A percentile compares a stretch with the other conserved stretches of the same genome.
Conservation (phyloP, 805 yeast species). For the Myxozyma melibiosi region DNA sequence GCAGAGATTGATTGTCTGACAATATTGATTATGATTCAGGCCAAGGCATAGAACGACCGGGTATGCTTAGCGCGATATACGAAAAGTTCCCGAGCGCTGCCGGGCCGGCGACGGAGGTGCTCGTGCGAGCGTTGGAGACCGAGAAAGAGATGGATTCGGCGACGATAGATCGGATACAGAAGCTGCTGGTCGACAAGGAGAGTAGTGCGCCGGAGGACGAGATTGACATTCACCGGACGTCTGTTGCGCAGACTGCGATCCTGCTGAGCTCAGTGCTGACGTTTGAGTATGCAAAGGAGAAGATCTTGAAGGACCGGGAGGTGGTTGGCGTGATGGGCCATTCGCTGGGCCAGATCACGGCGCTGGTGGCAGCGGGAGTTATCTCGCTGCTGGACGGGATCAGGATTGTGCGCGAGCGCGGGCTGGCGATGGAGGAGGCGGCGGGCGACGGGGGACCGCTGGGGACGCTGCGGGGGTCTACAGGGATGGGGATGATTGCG, state of each 20-base stretch:
- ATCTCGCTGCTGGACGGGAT: conserved; percentile 23
- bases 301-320: background rate
- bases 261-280: conserved; percentile 17
- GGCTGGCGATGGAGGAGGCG: conserved; percentile 28
- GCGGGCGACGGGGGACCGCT: background rate
- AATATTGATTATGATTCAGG: too few relatives aligned
- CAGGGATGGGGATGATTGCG: conserved; percentile 27
- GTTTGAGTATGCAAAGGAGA: background rate
- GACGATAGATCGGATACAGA: conserved; percentile 16
- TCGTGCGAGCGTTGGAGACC: conserved; percentile 1
- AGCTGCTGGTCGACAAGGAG: background rate
- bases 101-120: background rate
- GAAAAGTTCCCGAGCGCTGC: conserved; percentile 6
- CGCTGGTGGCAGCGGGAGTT: conserved; percentile 26
- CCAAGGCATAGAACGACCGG: conserved; percentile 19
- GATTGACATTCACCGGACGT: conserved; percentile 20
- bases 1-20: background rate
- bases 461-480: background rate
- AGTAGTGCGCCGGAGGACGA: background rate
- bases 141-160: conserved; percentile 8
- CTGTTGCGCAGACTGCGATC: conserved; percentile 28
- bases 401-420: conserved; percentile 20
- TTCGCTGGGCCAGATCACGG: conserved; percentile 31
- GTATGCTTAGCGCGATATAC: conserved; percentile 15
- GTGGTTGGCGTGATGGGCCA: conserved; percentile 21